These are phyloP conservation scores for Quercus berberidifolia DNA, from an alignment of 306 rosid species.

Conservation along the genomic window DNA sequence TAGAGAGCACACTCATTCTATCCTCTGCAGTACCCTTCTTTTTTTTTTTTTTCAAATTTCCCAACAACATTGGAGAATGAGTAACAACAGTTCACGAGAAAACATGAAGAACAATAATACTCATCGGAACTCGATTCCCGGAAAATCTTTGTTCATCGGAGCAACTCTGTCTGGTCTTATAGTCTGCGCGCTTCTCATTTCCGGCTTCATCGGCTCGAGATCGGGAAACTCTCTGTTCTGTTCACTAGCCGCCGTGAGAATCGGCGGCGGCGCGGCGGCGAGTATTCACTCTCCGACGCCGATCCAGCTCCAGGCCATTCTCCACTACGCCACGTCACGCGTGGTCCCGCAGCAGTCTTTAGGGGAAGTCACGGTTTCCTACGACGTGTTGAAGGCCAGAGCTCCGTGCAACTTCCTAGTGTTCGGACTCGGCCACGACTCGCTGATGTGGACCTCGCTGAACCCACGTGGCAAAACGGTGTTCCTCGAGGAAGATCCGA, in stretches of 20 bases:
- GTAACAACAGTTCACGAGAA: too few species aligned
- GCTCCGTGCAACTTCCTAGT: slow-evolving; percentile 72
- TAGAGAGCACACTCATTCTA: too few species aligned
- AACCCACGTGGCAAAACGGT: slow-evolving; percentile 76
- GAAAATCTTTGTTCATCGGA: slow-evolving; percentile 40
- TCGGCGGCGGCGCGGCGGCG: not conserved
- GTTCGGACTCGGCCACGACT: slow-evolving; percentile 88
- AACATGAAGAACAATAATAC: slow-evolving; percentile 17
- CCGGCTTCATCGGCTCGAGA: slow-evolving; percentile 17
- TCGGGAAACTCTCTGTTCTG: slow-evolving; percentile 33
- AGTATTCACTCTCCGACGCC: slow-evolving; percentile 19
- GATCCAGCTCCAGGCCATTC: slow-evolving; percentile 54
- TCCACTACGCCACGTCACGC: slow-evolving; percentile 87
- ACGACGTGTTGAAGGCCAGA: slow-evolving; percentile 51
- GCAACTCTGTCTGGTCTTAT: slow-evolving; percentile 39
- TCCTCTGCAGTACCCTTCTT: too few species aligned
- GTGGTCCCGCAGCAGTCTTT: slow-evolving; percentile 69
- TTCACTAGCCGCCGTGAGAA: slow-evolving; percentile 12
- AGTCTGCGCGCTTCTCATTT: slow-evolving; percentile 41
- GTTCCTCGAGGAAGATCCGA: slow-evolving; percentile 88
- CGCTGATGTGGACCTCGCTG: slow-evolving; percentile 89
- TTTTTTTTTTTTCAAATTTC: too few species aligned
- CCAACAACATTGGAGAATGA: too few species aligned
- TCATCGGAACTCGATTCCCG: slow-evolving; percentile 21
- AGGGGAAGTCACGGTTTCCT: slow-evolving; percentile 58